Evolutionary conservation across 768 basidiomycete genomes (phyloP).

Genomic region (Lactarius vividus): DNA sequence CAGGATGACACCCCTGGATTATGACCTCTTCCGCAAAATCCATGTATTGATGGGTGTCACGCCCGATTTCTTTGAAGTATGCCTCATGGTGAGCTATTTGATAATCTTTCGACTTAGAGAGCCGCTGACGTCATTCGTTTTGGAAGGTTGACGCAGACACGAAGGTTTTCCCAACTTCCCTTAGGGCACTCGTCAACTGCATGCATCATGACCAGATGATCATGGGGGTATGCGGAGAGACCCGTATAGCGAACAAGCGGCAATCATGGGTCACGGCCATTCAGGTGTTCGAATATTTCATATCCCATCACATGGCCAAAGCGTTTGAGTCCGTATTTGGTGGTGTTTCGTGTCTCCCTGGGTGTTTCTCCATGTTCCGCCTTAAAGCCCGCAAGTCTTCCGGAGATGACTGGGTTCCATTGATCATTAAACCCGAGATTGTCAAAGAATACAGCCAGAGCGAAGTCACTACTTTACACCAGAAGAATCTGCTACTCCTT

Average conservation of each 20-base stretch:
- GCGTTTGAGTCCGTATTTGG: constrained; percentile 99
- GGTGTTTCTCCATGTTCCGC: constrained; percentile 99
- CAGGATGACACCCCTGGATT: constrained; percentile 96
- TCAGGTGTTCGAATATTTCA: constrained; percentile 98
- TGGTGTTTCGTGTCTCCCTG: constrained; percentile 97
- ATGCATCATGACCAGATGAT: constrained; percentile 99
- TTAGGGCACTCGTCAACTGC: constrained; percentile 90
- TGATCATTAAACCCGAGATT: constrained; percentile 95
- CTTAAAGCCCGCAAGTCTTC: constrained; percentile 85
- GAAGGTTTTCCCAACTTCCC: constrained; percentile 87
- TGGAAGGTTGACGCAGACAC: constrained; percentile 96
- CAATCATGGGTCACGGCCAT: constrained; percentile 98
- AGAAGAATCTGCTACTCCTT: constrained; percentile 94
- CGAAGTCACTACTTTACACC: constrained; percentile 90
- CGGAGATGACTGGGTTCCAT: constrained; percentile 96
- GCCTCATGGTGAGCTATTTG: constrained; percentile 78
- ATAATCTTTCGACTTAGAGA: not conserved
- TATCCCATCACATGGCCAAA: constrained; percentile 97
- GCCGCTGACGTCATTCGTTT: constrained; percentile 14
- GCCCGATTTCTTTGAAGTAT: constrained; percentile 97
- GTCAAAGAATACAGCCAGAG: constrained; percentile 96
- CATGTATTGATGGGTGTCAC: constrained; percentile 98
- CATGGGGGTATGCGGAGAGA: constrained; percentile 99
- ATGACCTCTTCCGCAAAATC: constrained; percentile 95
- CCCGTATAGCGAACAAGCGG: constrained; percentile 97